Base-by-base conservation (phyloP, 2,329 filamentous ascomycete genomes). In the Cyclaneusma minus region DNA sequence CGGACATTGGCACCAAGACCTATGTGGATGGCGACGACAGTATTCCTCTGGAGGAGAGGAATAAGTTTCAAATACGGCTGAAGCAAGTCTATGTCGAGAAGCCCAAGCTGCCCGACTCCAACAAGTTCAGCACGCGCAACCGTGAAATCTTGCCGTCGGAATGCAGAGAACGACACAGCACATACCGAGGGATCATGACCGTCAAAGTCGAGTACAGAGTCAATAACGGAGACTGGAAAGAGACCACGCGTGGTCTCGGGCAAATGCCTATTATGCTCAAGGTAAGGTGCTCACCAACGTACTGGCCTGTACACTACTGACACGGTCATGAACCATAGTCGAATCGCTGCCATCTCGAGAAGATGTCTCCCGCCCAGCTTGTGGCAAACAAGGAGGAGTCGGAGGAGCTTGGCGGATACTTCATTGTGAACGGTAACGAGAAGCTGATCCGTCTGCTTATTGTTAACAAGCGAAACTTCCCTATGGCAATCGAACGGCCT, bases 351-450 rank as follows among this genome's bases (percentile, higher is more conserved):
- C 84, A 98, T 48, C 67, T 98, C 14, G 76, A 92, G 50, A 77
- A 78, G 35, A 75, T 85, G 42, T 76, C 82, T 5, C 89, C 89
- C 0, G 75, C 76, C 7, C 64, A 79, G 43, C 64, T 98, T 10
- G 83, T 95, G 16, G 64, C 78, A 36, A 71, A 72, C 33, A 92
- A 94, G 49, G 89, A 98, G 55, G 89, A 98, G 52, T 80, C 85
- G 0, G 89, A 98, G 52, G 89, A 98, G 52, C 56, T 95, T 16
- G 89, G 89, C 19, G 89, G 89, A 22, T 98, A 95, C 52, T 98
- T 95, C 47, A 73, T 98, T 43, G 80, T 98, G 44, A 98, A 98
- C 50, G 89, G 89, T 37, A 93, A 85, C 45, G 89, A 98, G 52
- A 95, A 94, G 58, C 70, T 95, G 31, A 84, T 95, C 42, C 82